phyloP scores from a whole-genome alignment of 2,329 filamentous ascomycete genomes.

The Ceratocystis lukuohia region DNA sequence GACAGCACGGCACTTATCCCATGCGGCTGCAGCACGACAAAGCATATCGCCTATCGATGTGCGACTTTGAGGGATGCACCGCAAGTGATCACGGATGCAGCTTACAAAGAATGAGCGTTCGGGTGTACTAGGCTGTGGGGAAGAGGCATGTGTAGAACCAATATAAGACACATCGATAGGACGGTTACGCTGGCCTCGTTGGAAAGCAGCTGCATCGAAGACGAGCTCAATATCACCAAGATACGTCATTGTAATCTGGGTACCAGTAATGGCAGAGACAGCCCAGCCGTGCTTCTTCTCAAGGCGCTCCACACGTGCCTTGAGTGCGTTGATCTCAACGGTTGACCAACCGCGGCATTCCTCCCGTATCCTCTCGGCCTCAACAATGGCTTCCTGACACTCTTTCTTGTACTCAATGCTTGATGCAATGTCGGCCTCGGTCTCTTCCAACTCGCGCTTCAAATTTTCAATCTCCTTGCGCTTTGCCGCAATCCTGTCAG shows the following conservation, averaged over 20 bases:
- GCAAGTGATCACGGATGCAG: conserved; percentile 54
- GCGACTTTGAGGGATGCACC: conserved; percentile 44
- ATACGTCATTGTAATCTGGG: conserved; percentile 60
- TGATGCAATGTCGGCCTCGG: conserved; percentile 49
- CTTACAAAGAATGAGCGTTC: conserved; percentile 66
- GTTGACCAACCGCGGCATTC: conserved; percentile 82
- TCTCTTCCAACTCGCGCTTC: conserved; percentile 51
- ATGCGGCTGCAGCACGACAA: conserved; percentile 44
- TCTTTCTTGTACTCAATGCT: conserved; percentile 50
- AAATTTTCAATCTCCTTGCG: conserved; percentile 53
- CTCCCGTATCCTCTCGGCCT: conserved; percentile 71
- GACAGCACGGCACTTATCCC: conserved; percentile 50
- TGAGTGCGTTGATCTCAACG: conserved; percentile 64
- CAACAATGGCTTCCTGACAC: conserved; percentile 59
- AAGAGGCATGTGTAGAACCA: conserved; percentile 40
- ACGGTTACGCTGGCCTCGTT: conserved; percentile 33
- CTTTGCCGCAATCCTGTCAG: conserved; percentile 57
- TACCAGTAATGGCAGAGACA: conserved; percentile 49
- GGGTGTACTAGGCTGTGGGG: conserved; percentile 42
- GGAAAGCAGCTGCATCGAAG: conserved; percentile 54
- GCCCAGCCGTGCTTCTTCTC: conserved; percentile 59
- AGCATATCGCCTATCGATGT: conserved; percentile 47
- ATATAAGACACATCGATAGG: conserved; percentile 60
- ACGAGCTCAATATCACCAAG: conserved; percentile 57
- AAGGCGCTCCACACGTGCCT: conserved; percentile 54